A percentile compares a stretch with the other conserved stretches of the same genome.
phyloP scores from a whole-genome alignment of 169 alveolate species.

The Eimeria maxima region DNA sequence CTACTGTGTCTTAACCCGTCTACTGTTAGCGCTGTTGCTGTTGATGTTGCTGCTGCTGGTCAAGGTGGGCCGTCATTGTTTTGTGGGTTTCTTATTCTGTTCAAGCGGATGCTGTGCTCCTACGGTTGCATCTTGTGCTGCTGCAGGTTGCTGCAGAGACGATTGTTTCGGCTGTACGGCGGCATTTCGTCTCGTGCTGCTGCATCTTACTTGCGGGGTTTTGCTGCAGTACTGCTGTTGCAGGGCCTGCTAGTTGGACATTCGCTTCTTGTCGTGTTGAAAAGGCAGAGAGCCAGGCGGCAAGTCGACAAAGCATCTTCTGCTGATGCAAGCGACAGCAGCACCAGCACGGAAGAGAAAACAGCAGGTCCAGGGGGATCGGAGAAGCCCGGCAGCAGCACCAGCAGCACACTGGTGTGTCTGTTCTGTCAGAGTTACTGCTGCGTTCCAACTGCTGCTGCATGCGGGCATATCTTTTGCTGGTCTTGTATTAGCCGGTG shows the following conservation, averaged over 20 bases:
- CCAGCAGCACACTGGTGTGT: constrained; percentile 42
- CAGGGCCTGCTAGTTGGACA: neutral
- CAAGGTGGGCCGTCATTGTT: neutral
- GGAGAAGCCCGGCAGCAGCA: constrained; percentile 24
- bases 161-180: constrained; percentile 24
- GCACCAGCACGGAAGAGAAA: constrained; percentile 9
- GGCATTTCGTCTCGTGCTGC: constrained; percentile 1
- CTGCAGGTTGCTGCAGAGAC: constrained; percentile 72
- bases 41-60: neutral
- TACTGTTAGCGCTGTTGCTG: neutral
- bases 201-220: constrained; percentile 1
- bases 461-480: constrained; percentile 54
- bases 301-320: neutral
- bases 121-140: constrained; percentile 32
- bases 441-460: constrained; percentile 57
- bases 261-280: neutral
- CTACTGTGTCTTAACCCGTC: no score
- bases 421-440: constrained; percentile 50
- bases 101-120: neutral
- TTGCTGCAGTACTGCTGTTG: constrained; percentile 58
- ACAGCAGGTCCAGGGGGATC: neutral
- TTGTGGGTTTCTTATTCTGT: neutral
- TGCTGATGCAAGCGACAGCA: neutral
- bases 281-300: constrained; percentile 21
- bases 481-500: constrained; percentile 51